Conservation (phyloP, 2,329 filamentous ascomycete genomes). For the Talaromyces sp. region DNA sequence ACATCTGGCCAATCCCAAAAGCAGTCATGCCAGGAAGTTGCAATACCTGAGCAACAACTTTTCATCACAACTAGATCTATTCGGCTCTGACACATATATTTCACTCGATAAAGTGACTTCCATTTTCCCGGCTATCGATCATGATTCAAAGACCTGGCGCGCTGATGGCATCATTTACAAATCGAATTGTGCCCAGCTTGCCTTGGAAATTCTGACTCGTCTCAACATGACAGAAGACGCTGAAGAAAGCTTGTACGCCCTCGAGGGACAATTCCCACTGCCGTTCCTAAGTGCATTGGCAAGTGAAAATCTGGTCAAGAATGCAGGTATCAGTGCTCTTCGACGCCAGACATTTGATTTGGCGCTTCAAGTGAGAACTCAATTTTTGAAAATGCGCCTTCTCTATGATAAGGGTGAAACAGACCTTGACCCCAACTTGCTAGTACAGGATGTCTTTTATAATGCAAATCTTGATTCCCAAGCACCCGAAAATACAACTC, state of each 20-base stretch:
- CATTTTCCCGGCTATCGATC: slow-evolving; percentile 26
- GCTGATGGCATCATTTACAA: slow-evolving; percentile 40
- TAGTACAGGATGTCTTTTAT: slow-evolving; percentile 44
- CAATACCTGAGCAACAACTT: slow-evolving; percentile 26
- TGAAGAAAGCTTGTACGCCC: slow-evolving; percentile 25
- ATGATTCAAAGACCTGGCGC: slow-evolving; percentile 27
- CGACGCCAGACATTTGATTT: slow-evolving; percentile 45
- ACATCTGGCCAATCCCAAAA: slow-evolving; percentile 29
- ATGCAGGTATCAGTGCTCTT: slow-evolving; percentile 40
- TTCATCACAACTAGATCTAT: slow-evolving; percentile 25
- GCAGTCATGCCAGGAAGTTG: slow-evolving; percentile 30
- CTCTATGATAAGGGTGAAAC: slow-evolving; percentile 29
- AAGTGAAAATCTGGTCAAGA: slow-evolving; percentile 14
- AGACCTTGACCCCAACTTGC: slow-evolving; percentile 38
- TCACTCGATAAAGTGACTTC: slow-evolving; percentile 29
- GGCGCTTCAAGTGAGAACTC: slow-evolving; percentile 54
- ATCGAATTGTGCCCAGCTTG: slow-evolving; percentile 44
- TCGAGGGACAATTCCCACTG: slow-evolving; percentile 34
- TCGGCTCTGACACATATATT: slow-evolving; percentile 36
- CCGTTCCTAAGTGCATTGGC: slow-evolving; percentile 35
- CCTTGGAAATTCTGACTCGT: slow-evolving; percentile 37
- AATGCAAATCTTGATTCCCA: slow-evolving; percentile 22
- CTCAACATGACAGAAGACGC: slow-evolving; percentile 22
- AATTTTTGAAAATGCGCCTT: slow-evolving; percentile 48
- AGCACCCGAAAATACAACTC: slow-evolving; percentile 15